phyloP scores from a whole-genome alignment of 768 basidiomycete species.

The Termitomyces heimii region DNA sequence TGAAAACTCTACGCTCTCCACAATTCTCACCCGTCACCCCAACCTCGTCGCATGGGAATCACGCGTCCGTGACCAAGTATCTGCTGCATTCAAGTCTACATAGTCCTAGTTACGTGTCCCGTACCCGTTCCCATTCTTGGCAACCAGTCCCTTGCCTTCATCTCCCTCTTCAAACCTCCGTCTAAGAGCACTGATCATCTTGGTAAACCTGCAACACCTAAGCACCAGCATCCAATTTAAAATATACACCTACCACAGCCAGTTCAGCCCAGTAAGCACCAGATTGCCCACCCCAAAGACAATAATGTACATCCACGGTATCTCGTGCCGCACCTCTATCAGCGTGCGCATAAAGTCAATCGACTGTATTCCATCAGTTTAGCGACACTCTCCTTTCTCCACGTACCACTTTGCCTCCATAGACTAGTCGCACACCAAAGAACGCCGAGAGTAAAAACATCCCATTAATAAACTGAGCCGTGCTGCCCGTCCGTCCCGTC shows the following conservation, averaged over 20 bases:
- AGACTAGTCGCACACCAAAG: constrained; percentile 64
- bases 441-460: constrained; percentile 60
- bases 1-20: constrained; percentile 34
- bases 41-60: constrained; percentile 83
- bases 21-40: constrained; percentile 62
- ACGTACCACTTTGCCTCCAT: constrained; percentile 50
- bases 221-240: not conserved
- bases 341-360: constrained; percentile 61
- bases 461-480: constrained; percentile 68
- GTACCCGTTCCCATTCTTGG: constrained; percentile 1
- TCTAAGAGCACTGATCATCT: constrained; percentile 62
- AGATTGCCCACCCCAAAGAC: constrained; percentile 57
- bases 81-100: constrained; percentile 17
- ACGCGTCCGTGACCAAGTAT: constrained; percentile 54
- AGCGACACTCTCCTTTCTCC: no score
- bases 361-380: constrained; percentile 40
- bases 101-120: not conserved
- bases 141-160: constrained; percentile 8
- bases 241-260: constrained; percentile 58
- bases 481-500: constrained; percentile 62
- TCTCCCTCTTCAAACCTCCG: constrained; percentile 44
- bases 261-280: constrained; percentile 67
- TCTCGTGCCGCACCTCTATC: constrained; percentile 42
- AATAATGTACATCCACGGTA: constrained; percentile 44
- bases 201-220: constrained; percentile 49